Evolutionary conservation across 495 filamentous ascomycete genomes (phyloP).

Genomic region (Hypoxylon trugodes): DNA sequence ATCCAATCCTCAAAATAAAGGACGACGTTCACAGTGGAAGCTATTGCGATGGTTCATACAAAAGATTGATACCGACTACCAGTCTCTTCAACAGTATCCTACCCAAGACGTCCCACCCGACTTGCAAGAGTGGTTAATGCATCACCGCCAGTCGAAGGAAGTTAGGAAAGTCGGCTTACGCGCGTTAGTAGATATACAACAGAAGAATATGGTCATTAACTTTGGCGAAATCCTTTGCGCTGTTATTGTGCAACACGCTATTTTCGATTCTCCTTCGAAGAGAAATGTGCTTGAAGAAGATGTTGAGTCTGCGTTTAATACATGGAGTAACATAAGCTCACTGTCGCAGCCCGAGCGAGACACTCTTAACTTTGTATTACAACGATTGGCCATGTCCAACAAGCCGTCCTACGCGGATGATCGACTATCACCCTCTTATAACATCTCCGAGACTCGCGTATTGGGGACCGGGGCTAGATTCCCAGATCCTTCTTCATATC

Average conservation of each 20-base stretch:
- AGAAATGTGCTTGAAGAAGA: constrained; percentile 6
- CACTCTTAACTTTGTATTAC: constrained; percentile 10
- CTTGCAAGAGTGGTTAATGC: constrained; percentile 22
- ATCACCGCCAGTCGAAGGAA: not conserved
- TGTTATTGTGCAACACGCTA: constrained; percentile 28
- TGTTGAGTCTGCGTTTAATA: constrained; percentile 20
- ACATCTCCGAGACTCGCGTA: not conserved
- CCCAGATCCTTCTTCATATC: not conserved
- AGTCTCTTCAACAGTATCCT: constrained; percentile 15
- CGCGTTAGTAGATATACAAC: constrained; percentile 12
- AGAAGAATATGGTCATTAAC: not conserved
- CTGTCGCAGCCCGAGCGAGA: not conserved
- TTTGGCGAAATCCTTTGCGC: constrained; percentile 25
- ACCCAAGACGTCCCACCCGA: not conserved
- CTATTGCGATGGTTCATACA: constrained; percentile 11
- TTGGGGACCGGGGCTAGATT: constrained; percentile 15
- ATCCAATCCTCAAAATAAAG: constrained; percentile 2
- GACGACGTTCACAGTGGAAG: constrained; percentile 21
- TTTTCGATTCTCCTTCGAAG: constrained; percentile 3
- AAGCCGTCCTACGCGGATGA: not conserved
- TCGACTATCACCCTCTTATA: constrained; percentile 1
- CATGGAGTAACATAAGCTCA: constrained; percentile 2
- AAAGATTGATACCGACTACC: constrained; percentile 14
- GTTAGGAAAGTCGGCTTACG: constrained; percentile 24
- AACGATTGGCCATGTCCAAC: constrained; percentile 7